Evolutionary conservation across 1,284 basidiomycete genomes (phyloP), one percentile per base, ranked within the genome.

Genomic region (Apiotrichum akiyoshidainum): DNA sequence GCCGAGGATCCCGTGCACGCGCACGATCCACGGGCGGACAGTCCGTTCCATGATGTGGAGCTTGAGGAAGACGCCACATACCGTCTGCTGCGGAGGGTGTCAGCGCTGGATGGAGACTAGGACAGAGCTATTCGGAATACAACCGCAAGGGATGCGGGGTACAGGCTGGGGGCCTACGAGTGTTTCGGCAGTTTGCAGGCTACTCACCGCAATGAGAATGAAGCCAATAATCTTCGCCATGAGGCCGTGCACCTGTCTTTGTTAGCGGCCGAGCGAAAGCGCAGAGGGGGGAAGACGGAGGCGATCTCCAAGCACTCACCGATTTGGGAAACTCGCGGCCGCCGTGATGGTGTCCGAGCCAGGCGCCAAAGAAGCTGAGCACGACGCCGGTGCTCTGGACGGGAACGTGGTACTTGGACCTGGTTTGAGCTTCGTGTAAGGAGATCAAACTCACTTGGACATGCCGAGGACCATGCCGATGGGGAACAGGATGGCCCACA

Each of bases 31-130:
- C 0, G 89, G 88, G 26, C 93, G 83, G 12, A 93, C 70, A 1
- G 83, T 83, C 62, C 82, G 81, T 77, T 97, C 90, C 63, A 93
- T 83, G 21, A 97, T 86, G 75, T 98, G 95, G 5, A 95, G 80
- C 78, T 95, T 97, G 63, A 98, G 86, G 77, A 96, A 98, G 59
- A 93, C 82, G 8, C 94, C 94, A 52, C 91, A 80, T 17, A 73
- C 70, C 10, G 88, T 81, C 77, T 97, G 94, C 72, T 75, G 57
- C 16, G 16, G 44, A 12, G 44, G 33, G n/a, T 9, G 37, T 52
- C 16, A 19, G 40, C 41, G 9, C 22, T 35, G 39, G 26, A 31
- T 31, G 3, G 4, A 3, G 26, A 31, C 26, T 4, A 31, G 26
- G 7, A 31, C 26, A 3, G n/a, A 31, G 3, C 26, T 3, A 31